Conservation (phyloP, 176 grass and related monocot genomes). For the Saccharum spontaneum region DNA sequence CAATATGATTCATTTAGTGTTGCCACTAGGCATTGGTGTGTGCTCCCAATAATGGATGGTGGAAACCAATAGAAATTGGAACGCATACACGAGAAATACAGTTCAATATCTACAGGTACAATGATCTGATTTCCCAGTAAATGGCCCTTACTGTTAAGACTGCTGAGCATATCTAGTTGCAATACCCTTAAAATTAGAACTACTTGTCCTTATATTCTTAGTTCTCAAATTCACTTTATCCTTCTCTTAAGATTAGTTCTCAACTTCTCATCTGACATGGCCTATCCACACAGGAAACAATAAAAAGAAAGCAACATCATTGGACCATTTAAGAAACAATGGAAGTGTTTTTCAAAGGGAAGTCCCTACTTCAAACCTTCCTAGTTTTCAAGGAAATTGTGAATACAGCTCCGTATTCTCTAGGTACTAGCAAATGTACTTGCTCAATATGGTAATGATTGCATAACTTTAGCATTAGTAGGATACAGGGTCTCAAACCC, state of each 20-base stretch:
- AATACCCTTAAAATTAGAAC: background rate
- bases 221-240: background rate
- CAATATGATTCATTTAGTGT: background rate
- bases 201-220: background rate
- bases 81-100: background rate
- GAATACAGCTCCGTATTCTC: background rate
- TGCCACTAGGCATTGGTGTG: background rate
- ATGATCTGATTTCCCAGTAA: conserved; percentile 8
- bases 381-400: background rate
- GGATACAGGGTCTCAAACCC: background rate
- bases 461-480: background rate
- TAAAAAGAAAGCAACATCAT: conserved; percentile 1
- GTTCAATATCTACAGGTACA: background rate
- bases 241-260: background rate
- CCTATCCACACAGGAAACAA: background rate
- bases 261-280: background rate
- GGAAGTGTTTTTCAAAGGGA: background rate
- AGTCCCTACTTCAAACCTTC: conserved; percentile 5
- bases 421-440: background rate
- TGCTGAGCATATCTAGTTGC: background rate
- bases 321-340: background rate
- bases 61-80: background rate
- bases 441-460: background rate
- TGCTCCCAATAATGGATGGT: background rate
- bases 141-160: background rate